These are phyloP conservation scores for Penicillium arizonense DNA, from an alignment of 495 filamentous ascomycete genomes.

Conservation along the genomic window DNA sequence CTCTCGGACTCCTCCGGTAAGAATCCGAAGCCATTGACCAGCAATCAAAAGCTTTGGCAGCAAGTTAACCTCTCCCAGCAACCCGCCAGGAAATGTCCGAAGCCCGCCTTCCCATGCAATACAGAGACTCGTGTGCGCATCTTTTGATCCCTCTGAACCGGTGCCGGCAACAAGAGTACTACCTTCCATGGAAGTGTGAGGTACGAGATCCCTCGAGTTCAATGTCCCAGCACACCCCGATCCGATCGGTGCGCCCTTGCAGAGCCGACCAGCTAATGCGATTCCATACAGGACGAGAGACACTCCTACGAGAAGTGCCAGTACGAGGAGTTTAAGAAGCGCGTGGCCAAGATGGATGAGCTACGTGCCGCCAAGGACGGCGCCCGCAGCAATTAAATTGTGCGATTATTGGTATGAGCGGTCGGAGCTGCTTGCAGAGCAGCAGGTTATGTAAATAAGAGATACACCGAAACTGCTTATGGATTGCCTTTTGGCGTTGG, in stretches of 20 bases:
- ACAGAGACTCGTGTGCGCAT: constrained; percentile 91
- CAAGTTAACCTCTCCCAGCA: constrained; percentile 46
- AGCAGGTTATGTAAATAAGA: constrained; percentile 48
- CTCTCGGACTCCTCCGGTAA: constrained; percentile 43
- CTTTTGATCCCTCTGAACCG: constrained; percentile 93
- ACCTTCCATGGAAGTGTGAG: constrained; percentile 97
- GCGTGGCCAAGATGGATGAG: constrained; percentile 98
- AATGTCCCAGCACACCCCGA: background rate
- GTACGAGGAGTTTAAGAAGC: constrained; percentile 97
- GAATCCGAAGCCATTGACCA: constrained; percentile 27
- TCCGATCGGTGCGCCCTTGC: background rate
- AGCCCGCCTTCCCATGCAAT: constrained; percentile 82
- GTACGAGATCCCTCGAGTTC: constrained; percentile 50
- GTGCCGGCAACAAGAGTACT: constrained; percentile 88
- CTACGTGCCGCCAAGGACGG: constrained; percentile 82
- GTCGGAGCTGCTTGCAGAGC: constrained; percentile 25
- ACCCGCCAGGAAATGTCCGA: constrained; percentile 90
- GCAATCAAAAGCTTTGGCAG: constrained; percentile 18
- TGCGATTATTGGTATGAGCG: constrained; percentile 9
- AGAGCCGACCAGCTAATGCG: constrained; percentile 1
- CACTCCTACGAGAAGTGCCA: constrained; percentile 99
- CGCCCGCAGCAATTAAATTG: constrained; percentile 77
- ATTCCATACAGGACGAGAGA: constrained; percentile 69
- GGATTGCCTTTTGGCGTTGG: constrained; percentile 40
- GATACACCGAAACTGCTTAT: constrained; percentile 41